Conservation (phyloP, 345 rosid genomes). For the Firmiana major region DNA sequence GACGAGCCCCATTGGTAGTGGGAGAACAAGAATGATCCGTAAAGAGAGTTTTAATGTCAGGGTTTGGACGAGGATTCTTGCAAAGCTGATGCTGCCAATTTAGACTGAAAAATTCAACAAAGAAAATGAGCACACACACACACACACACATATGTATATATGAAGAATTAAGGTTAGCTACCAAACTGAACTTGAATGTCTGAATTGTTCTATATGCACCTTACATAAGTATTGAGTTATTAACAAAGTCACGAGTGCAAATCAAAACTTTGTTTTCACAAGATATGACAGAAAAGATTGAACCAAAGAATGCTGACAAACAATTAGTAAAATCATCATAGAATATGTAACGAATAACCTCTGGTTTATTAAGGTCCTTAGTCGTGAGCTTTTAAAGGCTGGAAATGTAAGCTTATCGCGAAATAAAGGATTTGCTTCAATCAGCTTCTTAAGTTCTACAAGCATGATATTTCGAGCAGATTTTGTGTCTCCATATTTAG, state of each 20-base stretch:
- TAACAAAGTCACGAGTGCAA: not conserved
- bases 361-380: slow-evolving; percentile 83
- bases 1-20: slow-evolving; percentile 62
- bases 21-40: slow-evolving; percentile 69
- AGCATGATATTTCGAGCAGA: slow-evolving; percentile 72
- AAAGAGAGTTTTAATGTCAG: slow-evolving; percentile 85
- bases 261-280: not conserved
- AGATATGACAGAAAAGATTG: not conserved
- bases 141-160: not conserved
- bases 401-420: slow-evolving; percentile 75
- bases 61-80: slow-evolving; percentile 85
- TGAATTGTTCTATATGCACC: not conserved
- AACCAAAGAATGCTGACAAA: slow-evolving; percentile 4
- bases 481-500: slow-evolving; percentile 77
- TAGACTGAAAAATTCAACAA: slow-evolving; percentile 43
- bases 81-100: slow-evolving; percentile 96
- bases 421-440: slow-evolving; percentile 74
- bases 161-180: not conserved
- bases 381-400: slow-evolving; percentile 59
- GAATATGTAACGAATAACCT: slow-evolving; percentile 41
- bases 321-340: not conserved
- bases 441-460: slow-evolving; percentile 62
- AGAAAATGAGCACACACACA: not conserved
- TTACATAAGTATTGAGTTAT: not conserved
- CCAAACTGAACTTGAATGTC: not conserved